A percentile compares a stretch with the other conserved stretches of the same genome.
phyloP scores from a whole-genome alignment of 805 yeast species.

The Metschnikowia koreensis region DNA sequence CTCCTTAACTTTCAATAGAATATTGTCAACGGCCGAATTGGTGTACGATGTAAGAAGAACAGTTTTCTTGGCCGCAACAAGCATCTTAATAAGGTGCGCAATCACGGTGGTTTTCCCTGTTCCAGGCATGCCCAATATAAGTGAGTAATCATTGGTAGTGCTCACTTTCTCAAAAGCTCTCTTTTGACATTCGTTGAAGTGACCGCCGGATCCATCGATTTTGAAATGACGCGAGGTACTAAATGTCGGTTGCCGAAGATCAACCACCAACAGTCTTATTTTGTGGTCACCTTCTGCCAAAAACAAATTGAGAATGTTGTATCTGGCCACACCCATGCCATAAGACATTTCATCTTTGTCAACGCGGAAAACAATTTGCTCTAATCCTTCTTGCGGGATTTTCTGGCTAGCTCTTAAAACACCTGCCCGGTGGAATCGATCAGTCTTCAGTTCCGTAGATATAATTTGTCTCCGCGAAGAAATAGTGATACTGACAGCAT shows the following conservation, averaged over 20 bases:
- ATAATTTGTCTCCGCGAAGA: constrained; percentile 54
- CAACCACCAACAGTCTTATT: constrained; percentile 52
- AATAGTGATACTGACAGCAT: constrained; percentile 44
- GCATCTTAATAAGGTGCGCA: constrained; percentile 62
- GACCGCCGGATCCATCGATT: constrained; percentile 10
- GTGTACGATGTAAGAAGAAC: constrained; percentile 85
- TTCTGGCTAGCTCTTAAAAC: constrained; percentile 15
- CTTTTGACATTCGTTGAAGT: constrained; percentile 69
- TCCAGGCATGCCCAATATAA: constrained; percentile 97
- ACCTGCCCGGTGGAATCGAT: constrained; percentile 36
- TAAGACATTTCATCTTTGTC: constrained; percentile 78
- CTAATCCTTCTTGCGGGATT: neutral
- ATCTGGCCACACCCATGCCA: constrained; percentile 75
- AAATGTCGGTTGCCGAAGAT: constrained; percentile 48
- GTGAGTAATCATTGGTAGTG: constrained; percentile 67
- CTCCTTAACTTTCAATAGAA: constrained; percentile 63
- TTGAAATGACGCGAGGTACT: constrained; percentile 23
- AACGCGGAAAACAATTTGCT: constrained; percentile 49
- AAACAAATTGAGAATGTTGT: constrained; percentile 70
- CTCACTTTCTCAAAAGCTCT: constrained; percentile 66
- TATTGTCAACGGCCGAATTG: constrained; percentile 95
- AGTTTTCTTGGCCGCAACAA: constrained; percentile 60
- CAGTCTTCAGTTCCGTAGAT: constrained; percentile 37
- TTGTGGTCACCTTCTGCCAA: constrained; percentile 45
- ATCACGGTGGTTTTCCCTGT: constrained; percentile 94